Evolutionary conservation across 805 yeast genomes (phyloP).

Genomic region (Kregervanrija pseudodelftensis): DNA sequence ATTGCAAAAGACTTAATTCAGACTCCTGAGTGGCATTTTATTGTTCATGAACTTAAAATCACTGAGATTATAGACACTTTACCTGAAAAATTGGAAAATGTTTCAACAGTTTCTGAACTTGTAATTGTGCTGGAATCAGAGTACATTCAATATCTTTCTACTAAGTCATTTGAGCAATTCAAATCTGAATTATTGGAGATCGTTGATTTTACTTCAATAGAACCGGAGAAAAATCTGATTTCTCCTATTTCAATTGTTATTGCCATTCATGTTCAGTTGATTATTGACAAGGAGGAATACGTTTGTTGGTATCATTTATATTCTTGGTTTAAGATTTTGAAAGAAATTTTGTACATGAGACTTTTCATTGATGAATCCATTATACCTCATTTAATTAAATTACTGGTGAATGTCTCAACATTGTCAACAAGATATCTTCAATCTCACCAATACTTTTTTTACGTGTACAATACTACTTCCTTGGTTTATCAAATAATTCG

Average conservation of each 20-base stretch:
- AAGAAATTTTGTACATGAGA: too few relatives aligned
- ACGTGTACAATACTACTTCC: too few relatives aligned
- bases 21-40: constrained; percentile 15
- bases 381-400: too few relatives aligned
- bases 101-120: constrained; percentile 16
- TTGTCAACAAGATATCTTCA: too few relatives aligned
- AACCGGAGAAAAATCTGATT: not conserved
- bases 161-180: constrained; percentile 8
- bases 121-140: constrained; percentile 16
- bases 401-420: too few relatives aligned
- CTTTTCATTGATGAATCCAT: too few relatives aligned
- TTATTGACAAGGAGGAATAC: too few relatives aligned
- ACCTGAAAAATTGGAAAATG: constrained; percentile 19
- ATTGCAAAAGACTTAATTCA: constrained; percentile 14
- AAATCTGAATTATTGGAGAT: not conserved
- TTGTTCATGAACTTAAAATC: constrained; percentile 9
- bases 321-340: too few relatives aligned
- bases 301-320: too few relatives aligned
- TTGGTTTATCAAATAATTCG: too few relatives aligned
- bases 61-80: constrained; percentile 10
- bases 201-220: not conserved
- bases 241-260: not conserved
- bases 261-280: not conserved
- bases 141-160: constrained; percentile 14
- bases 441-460: too few relatives aligned